Evolutionary conservation across 345 rosid species (phyloP).

Genomic region (Ceriops zippeliana): DNA sequence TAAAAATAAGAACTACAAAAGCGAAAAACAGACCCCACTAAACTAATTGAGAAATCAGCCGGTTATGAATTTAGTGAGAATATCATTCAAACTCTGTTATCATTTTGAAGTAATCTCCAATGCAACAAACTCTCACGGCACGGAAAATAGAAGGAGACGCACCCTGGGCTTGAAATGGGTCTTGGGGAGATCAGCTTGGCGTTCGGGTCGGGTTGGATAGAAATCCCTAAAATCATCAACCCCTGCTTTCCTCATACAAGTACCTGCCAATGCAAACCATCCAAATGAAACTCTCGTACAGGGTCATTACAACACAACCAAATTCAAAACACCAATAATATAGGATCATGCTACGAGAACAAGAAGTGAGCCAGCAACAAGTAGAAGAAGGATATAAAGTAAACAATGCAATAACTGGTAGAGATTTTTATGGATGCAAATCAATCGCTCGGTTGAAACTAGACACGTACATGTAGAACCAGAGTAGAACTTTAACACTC

Average conservation of each 20-base stretch:
- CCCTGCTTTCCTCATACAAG: slow-evolving; percentile 43
- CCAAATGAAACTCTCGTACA: slow-evolving; percentile 14
- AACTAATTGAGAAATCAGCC: neutral
- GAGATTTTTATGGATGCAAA: neutral
- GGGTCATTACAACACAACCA: neutral
- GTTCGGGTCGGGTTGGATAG: slow-evolving; percentile 74
- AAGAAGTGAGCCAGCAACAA: too few relatives aligned
- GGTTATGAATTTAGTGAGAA: slow-evolving; percentile 1
- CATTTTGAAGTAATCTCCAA: too few relatives aligned
- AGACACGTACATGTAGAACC: neutral
- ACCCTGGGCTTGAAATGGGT: slow-evolving; percentile 77
- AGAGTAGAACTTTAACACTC: neutral
- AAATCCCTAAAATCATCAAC: slow-evolving; percentile 62
- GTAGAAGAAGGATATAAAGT: too few relatives aligned
- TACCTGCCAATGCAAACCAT: slow-evolving; percentile 36
- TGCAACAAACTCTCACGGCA: too few relatives aligned
- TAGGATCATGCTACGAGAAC: too few relatives aligned
- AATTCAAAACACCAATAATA: neutral
- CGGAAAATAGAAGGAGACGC: slow-evolving; percentile 4
- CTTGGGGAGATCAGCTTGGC: slow-evolving; percentile 59
- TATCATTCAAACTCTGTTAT: neutral
- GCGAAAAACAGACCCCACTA: neutral
- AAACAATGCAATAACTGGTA: too few relatives aligned
- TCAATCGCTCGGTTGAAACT: neutral
- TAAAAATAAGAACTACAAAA: neutral